phyloP scores from a whole-genome alignment of 768 basidiomycete genomes.

The Mycena maculata region DNA sequence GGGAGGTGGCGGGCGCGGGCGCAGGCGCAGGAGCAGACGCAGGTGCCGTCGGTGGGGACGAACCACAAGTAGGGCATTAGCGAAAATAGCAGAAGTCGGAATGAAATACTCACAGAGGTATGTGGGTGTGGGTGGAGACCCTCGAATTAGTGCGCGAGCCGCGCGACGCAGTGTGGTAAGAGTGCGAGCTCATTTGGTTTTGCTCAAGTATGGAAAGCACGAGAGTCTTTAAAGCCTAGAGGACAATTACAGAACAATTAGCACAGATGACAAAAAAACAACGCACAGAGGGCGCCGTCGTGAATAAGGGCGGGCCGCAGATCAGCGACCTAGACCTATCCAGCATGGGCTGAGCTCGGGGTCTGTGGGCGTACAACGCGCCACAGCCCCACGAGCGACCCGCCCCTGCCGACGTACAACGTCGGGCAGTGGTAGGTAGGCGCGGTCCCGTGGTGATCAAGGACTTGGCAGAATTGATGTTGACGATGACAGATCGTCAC shows the following conservation, averaged over 20 bases:
- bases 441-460: background rate
- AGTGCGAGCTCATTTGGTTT: slow-evolving; percentile 18
- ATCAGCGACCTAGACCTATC: background rate
- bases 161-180: slow-evolving; percentile 20
- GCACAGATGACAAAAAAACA: slow-evolving; percentile 14
- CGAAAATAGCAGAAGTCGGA: background rate
- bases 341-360: slow-evolving; percentile 1
- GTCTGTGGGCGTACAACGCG: slow-evolving; percentile 25
- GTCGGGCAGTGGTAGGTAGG: slow-evolving; percentile 5
- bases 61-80: slow-evolving; percentile 23
- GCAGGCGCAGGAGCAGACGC: slow-evolving; percentile 6
- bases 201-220: background rate
- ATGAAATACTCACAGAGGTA: slow-evolving; percentile 11
- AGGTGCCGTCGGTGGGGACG: background rate
- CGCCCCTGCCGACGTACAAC: slow-evolving; percentile 24
- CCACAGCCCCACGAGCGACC: slow-evolving; percentile 13
- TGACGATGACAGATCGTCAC: slow-evolving; percentile 15
- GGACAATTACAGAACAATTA: slow-evolving; percentile 30
- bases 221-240: slow-evolving; percentile 9
- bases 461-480: background rate
- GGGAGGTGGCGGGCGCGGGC: slow-evolving; percentile 4
- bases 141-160: slow-evolving; percentile 14
- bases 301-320: background rate
- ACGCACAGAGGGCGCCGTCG: slow-evolving; percentile 15
- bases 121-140: background rate